phyloP scores from a whole-genome alignment of 257 asterid genomes.

The Solanum chiquidenum region DNA sequence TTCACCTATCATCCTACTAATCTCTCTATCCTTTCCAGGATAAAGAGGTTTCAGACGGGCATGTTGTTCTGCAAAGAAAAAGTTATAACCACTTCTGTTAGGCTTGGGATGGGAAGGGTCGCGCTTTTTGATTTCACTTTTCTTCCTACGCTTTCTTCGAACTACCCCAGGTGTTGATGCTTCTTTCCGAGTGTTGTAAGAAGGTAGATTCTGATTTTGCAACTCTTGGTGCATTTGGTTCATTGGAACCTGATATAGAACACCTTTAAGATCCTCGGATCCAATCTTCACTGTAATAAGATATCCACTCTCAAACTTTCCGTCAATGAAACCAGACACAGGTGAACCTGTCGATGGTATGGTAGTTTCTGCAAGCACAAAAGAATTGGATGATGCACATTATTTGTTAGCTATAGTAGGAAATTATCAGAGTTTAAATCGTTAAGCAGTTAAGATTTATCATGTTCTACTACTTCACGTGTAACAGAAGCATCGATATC shows the following conservation, averaged over 20 bases:
- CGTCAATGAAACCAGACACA: conserved; percentile 71
- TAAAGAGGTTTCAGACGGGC: conserved; percentile 58
- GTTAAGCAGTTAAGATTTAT: background rate
- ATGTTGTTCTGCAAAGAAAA: conserved; percentile 86
- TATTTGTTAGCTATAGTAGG: background rate
- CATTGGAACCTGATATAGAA: conserved; percentile 50
- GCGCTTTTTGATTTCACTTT: conserved; percentile 51
- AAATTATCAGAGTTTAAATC: background rate
- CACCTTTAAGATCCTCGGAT: conserved; percentile 61
- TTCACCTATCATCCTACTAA: conserved; percentile 79
- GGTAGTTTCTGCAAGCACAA: conserved; percentile 16
- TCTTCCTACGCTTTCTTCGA: conserved; percentile 67
- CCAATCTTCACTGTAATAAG: conserved; percentile 71
- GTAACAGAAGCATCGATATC: background rate
- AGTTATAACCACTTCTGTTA: conserved; percentile 86
- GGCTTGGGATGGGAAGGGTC: conserved; percentile 91
- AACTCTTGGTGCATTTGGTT: conserved; percentile 5
- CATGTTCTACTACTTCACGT: background rate
- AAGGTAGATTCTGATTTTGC: conserved; percentile 13
- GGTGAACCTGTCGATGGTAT: conserved; percentile 21
- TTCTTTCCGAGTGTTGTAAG: background rate
- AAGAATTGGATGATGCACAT: background rate
- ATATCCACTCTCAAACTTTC: conserved; percentile 83
- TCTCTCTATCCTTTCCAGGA: conserved; percentile 66
- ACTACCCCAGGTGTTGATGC: conserved; percentile 16